These are phyloP conservation scores for Nicotiana rustica DNA, from an alignment of 305 asterid species.

Conservation along the genomic window DNA sequence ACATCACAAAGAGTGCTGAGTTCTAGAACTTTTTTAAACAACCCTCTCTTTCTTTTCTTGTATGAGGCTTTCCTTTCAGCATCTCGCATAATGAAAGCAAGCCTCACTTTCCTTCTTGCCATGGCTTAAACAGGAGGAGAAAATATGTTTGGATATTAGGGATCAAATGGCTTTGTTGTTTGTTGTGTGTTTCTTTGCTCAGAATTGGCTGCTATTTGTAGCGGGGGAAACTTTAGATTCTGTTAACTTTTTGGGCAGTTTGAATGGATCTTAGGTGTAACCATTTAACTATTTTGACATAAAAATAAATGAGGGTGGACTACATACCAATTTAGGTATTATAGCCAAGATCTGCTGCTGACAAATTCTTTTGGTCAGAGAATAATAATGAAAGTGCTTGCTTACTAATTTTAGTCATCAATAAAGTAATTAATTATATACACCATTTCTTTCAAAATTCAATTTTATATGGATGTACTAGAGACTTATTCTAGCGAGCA, in stretches of 20 bases:
- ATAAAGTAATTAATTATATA: not conserved
- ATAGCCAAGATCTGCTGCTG: too few species aligned
- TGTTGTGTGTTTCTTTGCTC: not conserved
- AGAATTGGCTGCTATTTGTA: not conserved
- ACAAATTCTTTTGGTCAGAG: not conserved
- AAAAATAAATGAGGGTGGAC: not conserved
- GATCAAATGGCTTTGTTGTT: not conserved
- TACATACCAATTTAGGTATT: not conserved
- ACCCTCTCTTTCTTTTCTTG: constrained; percentile 54
- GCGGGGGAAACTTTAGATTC: not conserved
- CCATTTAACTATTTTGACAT: not conserved
- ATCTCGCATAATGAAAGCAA: constrained; percentile 48
- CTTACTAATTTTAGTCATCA: not conserved
- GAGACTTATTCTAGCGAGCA: not conserved
- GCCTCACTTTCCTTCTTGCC: constrained; percentile 52
- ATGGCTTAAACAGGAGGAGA: constrained; percentile 29
- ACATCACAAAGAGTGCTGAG: constrained; percentile 53
- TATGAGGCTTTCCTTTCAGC: constrained; percentile 47
- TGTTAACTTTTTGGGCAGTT: not conserved
- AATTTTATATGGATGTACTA: not conserved
- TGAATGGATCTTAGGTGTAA: not conserved
- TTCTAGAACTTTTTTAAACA: constrained; percentile 56
- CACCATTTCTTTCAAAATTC: not conserved
- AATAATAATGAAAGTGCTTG: not conserved
- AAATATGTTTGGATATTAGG: not conserved